Base-by-base conservation (phyloP, 202 grass and related monocot genomes). In the Zoysia matrella region DNA sequence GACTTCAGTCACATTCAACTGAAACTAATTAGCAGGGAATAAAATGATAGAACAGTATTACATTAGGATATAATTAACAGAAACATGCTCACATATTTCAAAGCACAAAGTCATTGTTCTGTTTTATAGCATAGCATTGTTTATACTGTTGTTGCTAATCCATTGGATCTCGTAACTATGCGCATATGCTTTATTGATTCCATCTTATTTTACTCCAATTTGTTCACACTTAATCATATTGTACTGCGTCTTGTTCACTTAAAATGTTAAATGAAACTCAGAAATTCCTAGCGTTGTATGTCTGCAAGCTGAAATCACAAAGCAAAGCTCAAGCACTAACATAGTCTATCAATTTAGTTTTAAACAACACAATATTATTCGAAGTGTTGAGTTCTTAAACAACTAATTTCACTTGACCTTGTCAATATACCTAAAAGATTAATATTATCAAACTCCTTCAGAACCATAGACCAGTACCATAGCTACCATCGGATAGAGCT, bases 401-500 rank as follows among this genome's bases (percentile, higher is more conserved):
- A 80, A 75, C 71, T 83, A 82, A 44, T 58, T 72, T 2, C 10
- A 60, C 73, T 75, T 15, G 63, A 71, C 47, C 47, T 66, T 76
- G 46, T 73, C 75, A 69, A 74, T 71, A 48, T 67, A 18, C 67
- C 51, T 76, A 69, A 68, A 57, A 53, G 12, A 51, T 65, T 60
- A 43, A 48, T 9, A 65, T 91, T 16, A 8, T 36, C 5, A 42
- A 56, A 44, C 47, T 48, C 60, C 30, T 22, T 78, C 69, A 93
- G 76, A 30, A 30, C 22, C 22, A 30, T 30, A 30, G 22, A 30
- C 22, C 22, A 30, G 22, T 30, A 30, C 22, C 82, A 61, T 91
- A 89, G 76, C 77, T 96, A 57, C 72, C 74, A 39, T 91, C 72
- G 15, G 74, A 86, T 11, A 87, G 64, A 52, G 78, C 69, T 67